These are phyloP conservation scores for Thamnidium elegans DNA, from an alignment of 192 early-diverging fungal species.

Conservation along the genomic window DNA sequence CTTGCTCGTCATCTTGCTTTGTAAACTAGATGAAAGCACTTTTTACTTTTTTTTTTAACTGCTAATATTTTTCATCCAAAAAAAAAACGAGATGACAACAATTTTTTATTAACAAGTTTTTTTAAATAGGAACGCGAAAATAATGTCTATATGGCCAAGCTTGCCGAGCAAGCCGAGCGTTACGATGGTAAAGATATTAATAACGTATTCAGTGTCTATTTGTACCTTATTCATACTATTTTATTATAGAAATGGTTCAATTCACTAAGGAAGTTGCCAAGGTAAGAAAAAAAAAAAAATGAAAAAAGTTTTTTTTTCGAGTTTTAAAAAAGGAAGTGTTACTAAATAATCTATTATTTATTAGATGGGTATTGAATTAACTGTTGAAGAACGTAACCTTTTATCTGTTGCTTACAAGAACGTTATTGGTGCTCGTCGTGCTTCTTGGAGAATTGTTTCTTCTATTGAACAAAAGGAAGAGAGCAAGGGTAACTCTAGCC, in stretches of 20 bases:
- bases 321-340: neutral
- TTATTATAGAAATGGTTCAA: conserved; percentile 17
- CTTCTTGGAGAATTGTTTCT: conserved; percentile 98
- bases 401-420: conserved; percentile 83
- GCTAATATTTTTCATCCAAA: too few species aligned
- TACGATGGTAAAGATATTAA: conserved; percentile 60
- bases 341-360: neutral
- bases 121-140: conserved; percentile 48
- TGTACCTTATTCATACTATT: neutral
- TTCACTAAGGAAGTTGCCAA: conserved; percentile 42
- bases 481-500: conserved; percentile 85
- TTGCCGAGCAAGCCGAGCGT: conserved; percentile 90
- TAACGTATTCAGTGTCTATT: too few species aligned
- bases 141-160: conserved; percentile 98
- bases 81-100: too few species aligned
- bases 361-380: conserved; percentile 77
- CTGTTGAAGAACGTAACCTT: conserved; percentile 83
- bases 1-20: too few species aligned
- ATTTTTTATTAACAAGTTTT: too few species aligned
- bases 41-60: too few species aligned
- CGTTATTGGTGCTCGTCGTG: conserved; percentile 95
- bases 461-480: conserved; percentile 99
- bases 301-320: too few species aligned
- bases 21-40: too few species aligned
- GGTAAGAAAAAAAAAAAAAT: conserved; percentile 13